Evolutionary conservation across 352 stramenopile genomes (phyloP).

Genomic region (Phytophthora sojae): DNA sequence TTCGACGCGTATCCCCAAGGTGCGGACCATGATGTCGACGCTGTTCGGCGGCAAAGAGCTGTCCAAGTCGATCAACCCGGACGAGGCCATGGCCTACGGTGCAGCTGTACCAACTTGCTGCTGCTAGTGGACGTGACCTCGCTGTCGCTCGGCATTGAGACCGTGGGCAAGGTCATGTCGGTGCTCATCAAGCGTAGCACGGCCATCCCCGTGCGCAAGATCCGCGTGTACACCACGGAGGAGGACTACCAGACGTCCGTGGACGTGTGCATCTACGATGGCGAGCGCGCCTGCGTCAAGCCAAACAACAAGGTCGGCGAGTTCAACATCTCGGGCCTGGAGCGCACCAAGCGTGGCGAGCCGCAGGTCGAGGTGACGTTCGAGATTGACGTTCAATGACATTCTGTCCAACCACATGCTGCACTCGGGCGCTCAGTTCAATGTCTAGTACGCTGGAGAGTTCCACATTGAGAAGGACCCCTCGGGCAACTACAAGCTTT

Average conservation of each 20-base stretch:
- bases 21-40: slow-evolving; percentile 64
- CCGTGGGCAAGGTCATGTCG: slow-evolving; percentile 89
- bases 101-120: slow-evolving; percentile 86
- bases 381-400: slow-evolving; percentile 91
- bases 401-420: too few species aligned
- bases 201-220: slow-evolving; percentile 88
- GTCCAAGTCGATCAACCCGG: slow-evolving; percentile 79
- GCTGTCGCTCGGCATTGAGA: slow-evolving; percentile 90
- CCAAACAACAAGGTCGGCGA: slow-evolving; percentile 94
- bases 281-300: slow-evolving; percentile 88
- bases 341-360: slow-evolving; percentile 89
- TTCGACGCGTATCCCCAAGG: slow-evolving; percentile 70
- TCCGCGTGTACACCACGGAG: slow-evolving; percentile 74
- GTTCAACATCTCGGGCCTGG: slow-evolving; percentile 92
- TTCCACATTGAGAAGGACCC: too few species aligned
- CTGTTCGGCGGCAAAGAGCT: slow-evolving; percentile 71
- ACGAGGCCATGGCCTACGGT: slow-evolving; percentile 85
- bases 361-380: slow-evolving; percentile 93
- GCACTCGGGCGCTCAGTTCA: too few species aligned
- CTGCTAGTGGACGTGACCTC: slow-evolving; percentile 92
- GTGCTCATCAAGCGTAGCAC: slow-evolving; percentile 91
- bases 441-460: too few species aligned
- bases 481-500: too few species aligned
- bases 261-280: slow-evolving; percentile 90
- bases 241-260: slow-evolving; percentile 88